Evolutionary conservation across 2,329 filamentous ascomycete species (phyloP), one percentile per base, ranked within the genome.

Genomic region (Neocucurbitaria cava): DNA sequence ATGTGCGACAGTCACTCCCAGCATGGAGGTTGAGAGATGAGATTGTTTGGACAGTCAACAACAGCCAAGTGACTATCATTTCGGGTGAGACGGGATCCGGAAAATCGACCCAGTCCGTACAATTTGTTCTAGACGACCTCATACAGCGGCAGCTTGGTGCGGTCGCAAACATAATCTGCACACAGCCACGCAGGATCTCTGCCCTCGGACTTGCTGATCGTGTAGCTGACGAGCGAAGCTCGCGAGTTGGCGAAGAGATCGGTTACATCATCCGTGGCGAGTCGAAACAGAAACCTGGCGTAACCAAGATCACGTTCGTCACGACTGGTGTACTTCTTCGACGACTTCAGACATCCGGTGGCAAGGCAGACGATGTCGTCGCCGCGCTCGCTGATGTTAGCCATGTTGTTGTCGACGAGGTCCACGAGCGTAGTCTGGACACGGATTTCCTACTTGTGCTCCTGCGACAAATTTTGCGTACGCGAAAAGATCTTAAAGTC

Each of bases 1-100:
- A 81, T 17, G 86, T 87, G 65, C 84, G 95, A 39, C 84, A 89
- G 71, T 85, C 83, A 42, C 79, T 99, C 2, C 95, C 95, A 2
- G 95, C 95, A 1, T 99, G 95, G 95, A 85, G 86, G 55, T 86
- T 95, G 66, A 87, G 86, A 65, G 87, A 94, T 18, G 81, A 83
- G 1, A 91, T 99, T 26, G 86, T 98, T 9, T 75, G 84, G 18
- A 89, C 90, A 0, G 90, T 99, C 44, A 83, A 83, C 38, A 79
- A 83, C 4, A 87, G 94, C 68, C 89, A 97, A 74, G 92, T 99
- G 46, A 96, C 92, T 0, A 97, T 99, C 68, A 95, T 99, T 65
- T 96, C 93, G 39, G 95, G 95, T 64, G 95, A 98, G 77, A 99
- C 95, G 3, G 95, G 95, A 48, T 96, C 92, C 17, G 95, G 95